A percentile compares a stretch with the other conserved stretches of the same genome.
Conservation (phyloP, 441 rosid species). For the Dalechampia spathulata region DNA sequence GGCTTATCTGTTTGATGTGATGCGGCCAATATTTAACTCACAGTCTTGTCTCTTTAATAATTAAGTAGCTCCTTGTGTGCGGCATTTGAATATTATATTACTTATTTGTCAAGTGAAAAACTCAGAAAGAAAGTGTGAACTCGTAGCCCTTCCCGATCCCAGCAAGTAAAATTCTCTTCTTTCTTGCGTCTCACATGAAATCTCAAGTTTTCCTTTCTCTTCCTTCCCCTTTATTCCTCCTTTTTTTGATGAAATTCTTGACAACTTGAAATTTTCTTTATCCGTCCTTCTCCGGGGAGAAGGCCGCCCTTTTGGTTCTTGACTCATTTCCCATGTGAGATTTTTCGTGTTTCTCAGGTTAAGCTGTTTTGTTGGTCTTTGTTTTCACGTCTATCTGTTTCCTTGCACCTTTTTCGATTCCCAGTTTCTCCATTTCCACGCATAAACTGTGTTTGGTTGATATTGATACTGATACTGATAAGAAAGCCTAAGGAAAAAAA, state of each 20-base stretch:
- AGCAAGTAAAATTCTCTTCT: neutral
- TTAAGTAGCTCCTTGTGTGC: too few relatives aligned
- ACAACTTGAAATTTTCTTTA: neutral
- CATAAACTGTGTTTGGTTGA: too few relatives aligned
- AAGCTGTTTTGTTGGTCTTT: constrained; percentile 2
- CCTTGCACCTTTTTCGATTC: neutral
- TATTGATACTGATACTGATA: too few relatives aligned
- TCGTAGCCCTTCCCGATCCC: neutral
- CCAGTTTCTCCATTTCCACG: too few relatives aligned
- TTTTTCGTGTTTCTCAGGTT: constrained; percentile 14
- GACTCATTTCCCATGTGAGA: neutral
- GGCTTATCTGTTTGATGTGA: neutral
- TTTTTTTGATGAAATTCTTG: neutral
- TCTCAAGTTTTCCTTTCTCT: neutral
- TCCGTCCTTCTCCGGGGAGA: neutral
- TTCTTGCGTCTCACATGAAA: neutral
- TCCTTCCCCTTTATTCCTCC: too few relatives aligned
- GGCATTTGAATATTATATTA: too few relatives aligned
- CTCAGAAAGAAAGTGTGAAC: neutral
- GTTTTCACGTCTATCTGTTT: neutral
- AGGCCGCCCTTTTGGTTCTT: neutral
- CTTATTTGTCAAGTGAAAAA: neutral
- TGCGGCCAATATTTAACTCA: too few relatives aligned
- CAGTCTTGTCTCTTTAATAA: too few relatives aligned
- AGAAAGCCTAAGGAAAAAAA: too few relatives aligned